Conservation (phyloP, 2,329 filamentous ascomycete species). For the Endocalyx cinctus region DNA sequence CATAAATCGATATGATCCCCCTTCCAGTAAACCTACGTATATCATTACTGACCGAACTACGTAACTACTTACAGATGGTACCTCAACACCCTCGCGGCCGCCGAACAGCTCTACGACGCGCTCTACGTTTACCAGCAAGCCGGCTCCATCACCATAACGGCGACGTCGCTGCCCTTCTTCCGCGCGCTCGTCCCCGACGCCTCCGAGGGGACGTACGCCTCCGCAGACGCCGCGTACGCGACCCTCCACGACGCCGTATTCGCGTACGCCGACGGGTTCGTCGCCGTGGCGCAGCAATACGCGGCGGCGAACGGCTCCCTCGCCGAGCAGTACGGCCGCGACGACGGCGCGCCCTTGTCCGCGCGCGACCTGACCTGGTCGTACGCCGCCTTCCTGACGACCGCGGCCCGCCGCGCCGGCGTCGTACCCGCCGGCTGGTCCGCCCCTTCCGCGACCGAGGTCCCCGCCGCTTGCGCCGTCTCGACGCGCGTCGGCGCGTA, state of each 20-base stretch:
- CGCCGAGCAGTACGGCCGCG: slow-evolving; percentile 61
- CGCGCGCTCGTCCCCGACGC: slow-evolving; percentile 55
- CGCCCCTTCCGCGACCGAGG: slow-evolving; percentile 36
- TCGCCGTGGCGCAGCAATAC: slow-evolving; percentile 59
- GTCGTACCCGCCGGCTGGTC: slow-evolving; percentile 55
- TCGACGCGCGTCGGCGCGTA: slow-evolving; percentile 48
- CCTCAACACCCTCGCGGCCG: slow-evolving; percentile 69
- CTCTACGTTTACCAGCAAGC: slow-evolving; percentile 64
- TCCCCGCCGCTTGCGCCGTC: slow-evolving; percentile 45
- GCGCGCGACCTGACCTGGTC: slow-evolving; percentile 54
- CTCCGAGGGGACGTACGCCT: slow-evolving; percentile 57
- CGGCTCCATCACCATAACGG: slow-evolving; percentile 60
- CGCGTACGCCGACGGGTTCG: slow-evolving; percentile 56
- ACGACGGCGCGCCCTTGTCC: slow-evolving; percentile 50
- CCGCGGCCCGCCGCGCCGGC: slow-evolving; percentile 51
- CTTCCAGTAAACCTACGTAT: too few species aligned
- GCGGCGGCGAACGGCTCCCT: slow-evolving; percentile 58
- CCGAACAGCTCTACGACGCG: slow-evolving; percentile 75
- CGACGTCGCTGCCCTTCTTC: slow-evolving; percentile 68
- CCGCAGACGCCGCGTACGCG: slow-evolving; percentile 42
- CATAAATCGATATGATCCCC: too few species aligned
- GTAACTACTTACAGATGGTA: slow-evolving; percentile 67
- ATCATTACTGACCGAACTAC: too few species aligned
- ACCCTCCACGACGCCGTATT: slow-evolving; percentile 53
- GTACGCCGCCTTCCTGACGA: slow-evolving; percentile 53